These are phyloP conservation scores for Rubus idaeus DNA, from an alignment of 306 rosid genomes.

Conservation along the genomic window DNA sequence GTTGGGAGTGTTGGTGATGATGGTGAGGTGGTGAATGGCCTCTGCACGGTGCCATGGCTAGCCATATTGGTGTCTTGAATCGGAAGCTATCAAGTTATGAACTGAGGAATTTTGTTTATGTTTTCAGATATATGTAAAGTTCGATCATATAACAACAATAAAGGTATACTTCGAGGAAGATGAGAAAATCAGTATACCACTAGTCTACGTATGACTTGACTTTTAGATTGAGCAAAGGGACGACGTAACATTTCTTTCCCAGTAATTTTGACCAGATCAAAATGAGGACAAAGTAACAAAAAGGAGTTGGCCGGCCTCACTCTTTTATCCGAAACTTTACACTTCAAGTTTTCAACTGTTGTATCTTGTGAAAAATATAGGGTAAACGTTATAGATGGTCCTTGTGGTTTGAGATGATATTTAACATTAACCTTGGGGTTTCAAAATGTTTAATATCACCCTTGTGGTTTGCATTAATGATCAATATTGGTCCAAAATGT, in stretches of 20 bases:
- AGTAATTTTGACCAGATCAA: not conserved
- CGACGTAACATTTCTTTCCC: not conserved
- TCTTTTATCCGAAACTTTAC: too few relatives aligned
- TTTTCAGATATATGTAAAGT: not conserved
- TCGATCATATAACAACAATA: not conserved
- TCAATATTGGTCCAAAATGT: too few relatives aligned
- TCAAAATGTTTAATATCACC: too few relatives aligned
- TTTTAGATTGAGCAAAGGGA: not conserved
- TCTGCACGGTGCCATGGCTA: constrained; percentile 45
- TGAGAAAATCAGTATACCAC: not conserved
- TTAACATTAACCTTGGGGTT: too few relatives aligned
- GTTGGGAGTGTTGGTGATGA: constrained; percentile 14
- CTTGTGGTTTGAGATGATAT: too few relatives aligned
- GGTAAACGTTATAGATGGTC: too few relatives aligned
- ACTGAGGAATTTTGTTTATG: not conserved
- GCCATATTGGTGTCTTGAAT: constrained; percentile 33
- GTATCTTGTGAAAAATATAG: too few relatives aligned
- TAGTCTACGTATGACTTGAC: not conserved
- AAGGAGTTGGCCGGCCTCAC: too few relatives aligned
- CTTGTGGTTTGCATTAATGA: too few relatives aligned
- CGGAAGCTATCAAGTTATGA: not conserved
- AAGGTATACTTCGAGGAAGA: not conserved
- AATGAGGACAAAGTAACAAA: too few relatives aligned
- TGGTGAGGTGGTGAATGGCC: constrained; percentile 32
- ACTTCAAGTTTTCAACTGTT: too few relatives aligned